Base-by-base conservation (phyloP, 192 early-diverging fungal genomes). In the Physocladia obscura region DNA sequence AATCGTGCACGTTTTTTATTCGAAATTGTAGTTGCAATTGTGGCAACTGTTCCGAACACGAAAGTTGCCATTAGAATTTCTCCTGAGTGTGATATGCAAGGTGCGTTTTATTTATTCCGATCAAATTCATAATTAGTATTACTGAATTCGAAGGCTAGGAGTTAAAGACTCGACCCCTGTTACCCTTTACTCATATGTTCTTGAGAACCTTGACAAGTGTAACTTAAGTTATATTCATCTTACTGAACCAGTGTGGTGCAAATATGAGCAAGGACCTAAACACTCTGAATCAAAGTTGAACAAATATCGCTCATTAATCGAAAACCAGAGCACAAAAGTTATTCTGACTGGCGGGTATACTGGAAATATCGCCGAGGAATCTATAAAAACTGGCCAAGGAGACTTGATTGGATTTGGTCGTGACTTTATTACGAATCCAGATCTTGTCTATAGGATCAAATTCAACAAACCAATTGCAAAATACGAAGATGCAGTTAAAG, bases 1-100 rank as follows among this genome's bases (percentile, higher is more conserved):
- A 97, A 97, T 81, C 89, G 95, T 22, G 11, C 52, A 22, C 52
- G 52, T 19, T 54, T 54, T 22, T 24, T 54, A 8, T 11, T 19
- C 24, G 52, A 54, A 54, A 22, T 54, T 15, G 11, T 54, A 22
- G 24, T 11, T 54, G 52, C 52, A 15, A 22, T 54, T 22, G 52
- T 54, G 26, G 52, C 52, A 15, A 6, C 11, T 8, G 24, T 54
- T 8, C 15, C 15, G 52, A 22, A 6, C n/a, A 11, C 11, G 11
- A 54, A 54, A 27, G 52, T 54, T 8, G 52, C 15, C 5, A 24
- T 54, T 8, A 6, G 52, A 6, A 19, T 54, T 24, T 54, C 52
- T 8, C 52, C 52, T 6, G n/a, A n/a, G n/a, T n/a, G n/a, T n/a
- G n/a, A n/a, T n/a, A n/a, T n/a, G n/a, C n/a, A n/a, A n/a, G n/a